phyloP scores from a whole-genome alignment of 2,329 filamentous ascomycete genomes.

The Mycocentrospora acerina region DNA sequence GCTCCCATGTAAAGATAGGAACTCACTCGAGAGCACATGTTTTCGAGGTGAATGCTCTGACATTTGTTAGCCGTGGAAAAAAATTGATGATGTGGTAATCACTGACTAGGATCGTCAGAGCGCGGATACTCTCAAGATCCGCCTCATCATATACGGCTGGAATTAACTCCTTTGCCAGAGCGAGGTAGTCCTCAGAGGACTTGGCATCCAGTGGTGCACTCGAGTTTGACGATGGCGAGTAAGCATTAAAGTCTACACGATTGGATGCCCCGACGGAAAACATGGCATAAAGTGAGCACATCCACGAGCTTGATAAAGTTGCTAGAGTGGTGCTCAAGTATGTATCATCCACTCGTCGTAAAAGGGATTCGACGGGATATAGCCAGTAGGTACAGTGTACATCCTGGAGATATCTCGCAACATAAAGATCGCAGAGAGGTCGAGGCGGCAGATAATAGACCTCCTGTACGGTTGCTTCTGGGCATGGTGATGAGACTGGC shows the following conservation, averaged over 20 bases:
- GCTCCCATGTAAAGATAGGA: constrained; percentile 42
- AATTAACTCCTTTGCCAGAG: constrained; percentile 36
- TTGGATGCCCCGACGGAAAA: constrained; percentile 36
- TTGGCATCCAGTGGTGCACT: constrained; percentile 23
- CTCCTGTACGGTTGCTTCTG: constrained; percentile 19
- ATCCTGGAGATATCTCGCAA: constrained; percentile 37
- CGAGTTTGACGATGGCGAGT: constrained; percentile 22
- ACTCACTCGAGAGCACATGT: constrained; percentile 36
- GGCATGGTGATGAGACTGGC: constrained; percentile 19
- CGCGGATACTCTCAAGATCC: constrained; percentile 41
- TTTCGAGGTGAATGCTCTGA: constrained; percentile 39
- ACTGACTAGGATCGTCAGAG: constrained; percentile 37
- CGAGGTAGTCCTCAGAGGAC: constrained; percentile 35
- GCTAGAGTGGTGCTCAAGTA: constrained; percentile 23
- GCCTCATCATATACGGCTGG: constrained; percentile 38
- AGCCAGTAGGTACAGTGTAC: constrained; percentile 42
- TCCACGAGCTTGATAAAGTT: constrained; percentile 33
- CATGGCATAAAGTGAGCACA: constrained; percentile 40
- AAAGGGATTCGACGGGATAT: constrained; percentile 36
- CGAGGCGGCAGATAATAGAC: constrained; percentile 33
- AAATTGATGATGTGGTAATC: neutral
- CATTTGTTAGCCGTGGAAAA: constrained; percentile 6
- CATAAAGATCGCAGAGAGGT: constrained; percentile 32
- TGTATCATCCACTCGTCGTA: constrained; percentile 36
- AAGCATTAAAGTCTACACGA: constrained; percentile 20